A percentile compares a stretch with the other conserved stretches of the same genome.
Conservation (phyloP, 805 yeast genomes). For the Hanseniaspora taiwanica region DNA sequence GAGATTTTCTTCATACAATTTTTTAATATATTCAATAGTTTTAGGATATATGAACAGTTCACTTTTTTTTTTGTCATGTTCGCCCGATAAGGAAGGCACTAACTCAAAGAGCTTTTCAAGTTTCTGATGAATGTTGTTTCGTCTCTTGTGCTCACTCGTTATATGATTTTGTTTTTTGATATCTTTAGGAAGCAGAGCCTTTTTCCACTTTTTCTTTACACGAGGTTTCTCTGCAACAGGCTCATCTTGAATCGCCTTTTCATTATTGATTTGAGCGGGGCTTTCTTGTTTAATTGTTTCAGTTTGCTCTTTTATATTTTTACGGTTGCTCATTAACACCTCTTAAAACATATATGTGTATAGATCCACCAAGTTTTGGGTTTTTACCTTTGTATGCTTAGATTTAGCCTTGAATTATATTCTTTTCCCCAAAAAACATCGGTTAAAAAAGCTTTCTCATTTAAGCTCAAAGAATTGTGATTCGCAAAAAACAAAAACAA, state of each 20-base stretch:
- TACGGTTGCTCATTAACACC: no score
- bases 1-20: background rate
- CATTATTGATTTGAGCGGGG: no score
- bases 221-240: no score
- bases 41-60: background rate
- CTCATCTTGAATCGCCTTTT: no score
- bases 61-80: background rate
- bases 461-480: background rate
- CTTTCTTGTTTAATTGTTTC: background rate
- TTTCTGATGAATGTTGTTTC: constrained; percentile 4
- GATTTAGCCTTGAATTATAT: no score
- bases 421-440: background rate
- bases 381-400: no score
- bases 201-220: constrained; percentile 1
- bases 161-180: constrained; percentile 5
- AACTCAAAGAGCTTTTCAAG: constrained; percentile 1
- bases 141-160: constrained; percentile 5
- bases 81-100: constrained; percentile 1
- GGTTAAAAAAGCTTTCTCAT: background rate
- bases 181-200: constrained; percentile 2
- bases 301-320: no score
- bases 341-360: no score
- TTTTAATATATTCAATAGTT: background rate
- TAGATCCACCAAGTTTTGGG: no score
- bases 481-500: no score